These are phyloP conservation scores for Exophiala lecanii-corni DNA, from an alignment of 2,329 filamentous ascomycete genomes.

Conservation along the genomic window DNA sequence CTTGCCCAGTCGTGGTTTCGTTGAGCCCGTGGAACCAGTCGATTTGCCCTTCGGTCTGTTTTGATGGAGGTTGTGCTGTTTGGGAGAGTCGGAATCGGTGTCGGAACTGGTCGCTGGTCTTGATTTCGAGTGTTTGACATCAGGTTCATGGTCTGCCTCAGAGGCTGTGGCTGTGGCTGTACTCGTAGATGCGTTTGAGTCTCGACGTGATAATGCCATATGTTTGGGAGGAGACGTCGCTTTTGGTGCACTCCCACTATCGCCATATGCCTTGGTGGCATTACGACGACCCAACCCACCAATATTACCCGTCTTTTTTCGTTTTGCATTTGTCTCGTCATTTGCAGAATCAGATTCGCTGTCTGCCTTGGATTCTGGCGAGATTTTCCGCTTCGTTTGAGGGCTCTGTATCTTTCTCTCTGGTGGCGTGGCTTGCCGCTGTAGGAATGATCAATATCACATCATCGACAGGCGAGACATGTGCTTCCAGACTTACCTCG, in stretches of 20 bases:
- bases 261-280: conserved; percentile 15
- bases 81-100: neutral
- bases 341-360: conserved; percentile 7
- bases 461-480: too few relatives aligned
- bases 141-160: conserved; percentile 16
- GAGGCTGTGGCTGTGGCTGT: conserved; percentile 20
- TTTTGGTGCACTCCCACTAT: neutral
- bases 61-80: neutral
- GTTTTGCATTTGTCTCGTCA: conserved; percentile 8
- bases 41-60: neutral
- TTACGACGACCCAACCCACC: conserved; percentile 11
- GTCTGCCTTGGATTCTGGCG: conserved; percentile 4
- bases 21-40: too few relatives aligned
- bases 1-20: neutral
- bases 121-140: too few relatives aligned
- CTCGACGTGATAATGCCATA: neutral
- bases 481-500: conserved; percentile 10
- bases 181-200: conserved; percentile 4
- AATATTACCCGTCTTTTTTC: conserved; percentile 6
- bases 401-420: conserved; percentile 1
- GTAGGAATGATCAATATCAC: neutral
- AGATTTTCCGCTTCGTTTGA: neutral
- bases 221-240: neutral
- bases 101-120: too few relatives aligned
- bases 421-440: conserved; percentile 23